Evolutionary conservation across 1,139 yeast genomes (phyloP), one percentile per base, ranked within the genome.

Genomic region (Pneumocystis canis): DNA sequence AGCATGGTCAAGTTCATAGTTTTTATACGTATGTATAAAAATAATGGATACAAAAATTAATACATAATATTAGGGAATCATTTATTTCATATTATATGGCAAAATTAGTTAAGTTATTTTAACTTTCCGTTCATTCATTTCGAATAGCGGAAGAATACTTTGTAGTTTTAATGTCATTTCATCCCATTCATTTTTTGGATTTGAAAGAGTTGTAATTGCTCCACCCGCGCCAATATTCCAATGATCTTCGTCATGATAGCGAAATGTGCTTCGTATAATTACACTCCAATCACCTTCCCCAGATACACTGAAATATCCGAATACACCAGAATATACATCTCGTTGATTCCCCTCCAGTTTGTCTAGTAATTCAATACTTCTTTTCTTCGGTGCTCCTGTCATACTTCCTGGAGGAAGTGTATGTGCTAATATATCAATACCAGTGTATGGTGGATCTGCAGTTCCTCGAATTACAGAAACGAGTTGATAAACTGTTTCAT

Each of bases 171-270:
- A 77, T 63, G 79, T 74, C 96, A 94, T 87, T 72, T 94, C 99
- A 47, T 89, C 90, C 88, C 95, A 89, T 73, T 94, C 99, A 1
- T 84, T 92, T 28, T 81, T 81, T 7, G 79, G 78, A 32, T 89
- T 84, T 72, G 96, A 88, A 65, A 94, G 77, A 1, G 89, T 94
- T 0, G 98, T 92, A 64, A 94, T 85, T 37, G 98, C 99, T 7
- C 99, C 99, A 11, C 99, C 99, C 7, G 98, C 98, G 1, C 99
- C 99, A 65, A 92, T 82, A 68, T 90, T 78, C 95, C 96, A 92
- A 25, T 69, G 67, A 18, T 75, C 73, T 11, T 57, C 62, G 0
- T 60, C 58, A 3, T 63, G 66, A 1, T 70, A 71, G 25, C 72
- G 70, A 73, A 82, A 89, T 60, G 89, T 79, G 3, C 96, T 87